These are phyloP conservation scores for Acer saccharum DNA, from an alignment of 345 rosid genomes.

Conservation along the genomic window DNA sequence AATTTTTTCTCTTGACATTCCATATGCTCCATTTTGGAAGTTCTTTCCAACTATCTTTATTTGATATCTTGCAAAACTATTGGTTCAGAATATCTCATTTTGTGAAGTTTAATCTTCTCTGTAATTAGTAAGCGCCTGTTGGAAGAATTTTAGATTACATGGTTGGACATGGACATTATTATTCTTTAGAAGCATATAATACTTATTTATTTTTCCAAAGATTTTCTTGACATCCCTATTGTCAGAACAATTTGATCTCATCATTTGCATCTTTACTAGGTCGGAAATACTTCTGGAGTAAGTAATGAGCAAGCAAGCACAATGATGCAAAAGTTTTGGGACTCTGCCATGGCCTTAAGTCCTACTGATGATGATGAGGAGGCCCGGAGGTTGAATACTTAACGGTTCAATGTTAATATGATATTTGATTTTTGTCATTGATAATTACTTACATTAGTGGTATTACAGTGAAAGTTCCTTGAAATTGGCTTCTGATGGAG, in stretches of 20 bases:
- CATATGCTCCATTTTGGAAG: background rate
- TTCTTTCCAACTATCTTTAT: background rate
- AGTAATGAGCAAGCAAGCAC: constrained; percentile 74
- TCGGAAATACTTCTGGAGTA: constrained; percentile 69
- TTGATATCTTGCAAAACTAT: background rate
- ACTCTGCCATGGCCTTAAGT: constrained; percentile 86
- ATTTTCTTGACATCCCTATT: constrained; percentile 4
- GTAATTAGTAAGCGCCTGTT: background rate
- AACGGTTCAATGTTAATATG: constrained; percentile 4
- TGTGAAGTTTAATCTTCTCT: background rate
- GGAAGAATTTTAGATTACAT: background rate
- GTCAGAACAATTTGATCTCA: constrained; percentile 1
- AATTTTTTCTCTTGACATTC: background rate
- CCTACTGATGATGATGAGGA: constrained; percentile 88
- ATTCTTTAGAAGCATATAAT: background rate
- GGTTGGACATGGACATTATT: constrained; percentile 5
- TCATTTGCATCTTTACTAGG: constrained; percentile 45
- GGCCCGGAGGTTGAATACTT: constrained; percentile 58
- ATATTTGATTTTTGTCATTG: constrained; percentile 15
- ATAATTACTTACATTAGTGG: constrained; percentile 19
- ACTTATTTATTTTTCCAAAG: background rate
- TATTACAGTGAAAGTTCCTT: constrained; percentile 78
- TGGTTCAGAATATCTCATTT: background rate
- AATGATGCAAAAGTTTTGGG: constrained; percentile 99
- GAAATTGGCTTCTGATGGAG: constrained; percentile 77